Percentiles rank a stretch among this genome's conserved stretches.
phyloP scores from a whole-genome alignment of 805 yeast species.

The Myxozyma mucilagina region DNA sequence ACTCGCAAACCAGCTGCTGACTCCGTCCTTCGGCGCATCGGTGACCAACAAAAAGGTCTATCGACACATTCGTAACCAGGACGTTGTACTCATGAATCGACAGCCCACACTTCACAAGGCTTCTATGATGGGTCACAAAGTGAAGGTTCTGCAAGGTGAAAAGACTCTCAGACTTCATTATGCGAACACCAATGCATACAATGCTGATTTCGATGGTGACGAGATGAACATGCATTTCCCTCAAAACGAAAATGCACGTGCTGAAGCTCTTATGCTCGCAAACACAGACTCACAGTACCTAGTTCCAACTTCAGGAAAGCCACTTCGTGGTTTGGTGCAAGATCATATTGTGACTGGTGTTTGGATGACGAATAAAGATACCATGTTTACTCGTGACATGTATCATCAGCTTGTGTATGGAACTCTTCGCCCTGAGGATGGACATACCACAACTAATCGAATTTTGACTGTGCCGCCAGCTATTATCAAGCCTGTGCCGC shows the following conservation, averaged over 20 bases:
- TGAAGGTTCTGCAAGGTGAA: slow-evolving; percentile 94
- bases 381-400: slow-evolving; percentile 84
- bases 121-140: slow-evolving; percentile 99
- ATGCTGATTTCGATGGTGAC: slow-evolving; percentile 99
- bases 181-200: slow-evolving; percentile 98
- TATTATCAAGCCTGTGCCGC: slow-evolving; percentile 75
- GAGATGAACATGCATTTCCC: slow-evolving; percentile 99
- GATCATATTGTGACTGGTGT: slow-evolving; percentile 99
- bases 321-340: slow-evolving; percentile 97
- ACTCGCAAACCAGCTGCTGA: slow-evolving; percentile 86
- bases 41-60: slow-evolving; percentile 82
- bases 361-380: slow-evolving; percentile 92
- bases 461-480: slow-evolving; percentile 88
- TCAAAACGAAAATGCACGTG: slow-evolving; percentile 93
- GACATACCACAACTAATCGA: slow-evolving; percentile 70
- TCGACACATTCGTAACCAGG: slow-evolving; percentile 92
- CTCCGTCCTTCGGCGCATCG: slow-evolving; percentile 54
- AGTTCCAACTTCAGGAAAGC: slow-evolving; percentile 98
- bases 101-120: slow-evolving; percentile 99
- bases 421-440: slow-evolving; percentile 95
- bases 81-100: slow-evolving; percentile 96
- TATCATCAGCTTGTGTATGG: slow-evolving; percentile 94
- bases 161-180: slow-evolving; percentile 94
- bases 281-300: slow-evolving; percentile 96
- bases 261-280: slow-evolving; percentile 93